Conservation (phyloP, 805 yeast species). For the Candida maltosa region DNA sequence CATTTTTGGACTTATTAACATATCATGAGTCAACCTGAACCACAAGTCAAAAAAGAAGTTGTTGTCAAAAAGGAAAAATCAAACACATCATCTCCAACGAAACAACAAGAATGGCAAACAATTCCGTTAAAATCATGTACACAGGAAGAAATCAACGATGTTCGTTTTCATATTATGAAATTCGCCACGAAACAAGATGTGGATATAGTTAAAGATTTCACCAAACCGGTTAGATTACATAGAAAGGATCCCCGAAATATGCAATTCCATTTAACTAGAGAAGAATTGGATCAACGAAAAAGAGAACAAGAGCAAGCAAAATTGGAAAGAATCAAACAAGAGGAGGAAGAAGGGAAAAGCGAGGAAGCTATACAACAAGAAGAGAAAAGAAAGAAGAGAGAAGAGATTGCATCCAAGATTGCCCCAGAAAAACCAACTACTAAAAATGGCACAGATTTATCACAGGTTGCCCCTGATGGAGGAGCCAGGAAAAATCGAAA, state of each 20-base stretch:
- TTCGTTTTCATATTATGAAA: conserved; percentile 76
- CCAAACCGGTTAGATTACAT: conserved; percentile 81
- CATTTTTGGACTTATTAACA: no score
- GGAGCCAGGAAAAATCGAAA: conserved; percentile 71
- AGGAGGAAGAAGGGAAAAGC: conserved; percentile 15
- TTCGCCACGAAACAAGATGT: conserved; percentile 73
- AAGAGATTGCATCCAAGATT: conserved; percentile 9
- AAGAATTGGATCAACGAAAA: conserved; percentile 62
- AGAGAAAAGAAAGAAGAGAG: conserved; percentile 5
- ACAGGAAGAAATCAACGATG: conserved; percentile 64
- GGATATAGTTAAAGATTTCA: conserved; percentile 69
- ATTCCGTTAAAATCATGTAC: conserved; percentile 72
- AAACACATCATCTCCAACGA: no score
- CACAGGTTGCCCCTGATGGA: conserved; percentile 90
- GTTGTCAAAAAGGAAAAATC: no score
- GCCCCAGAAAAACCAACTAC: neutral
- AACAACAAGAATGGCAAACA: conserved; percentile 46
- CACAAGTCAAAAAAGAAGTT: no score
- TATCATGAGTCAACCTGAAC: no score
- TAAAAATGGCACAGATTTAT: conserved; percentile 42
- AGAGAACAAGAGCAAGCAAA: conserved; percentile 27
- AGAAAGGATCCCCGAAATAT: conserved; percentile 90
- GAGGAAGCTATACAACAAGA: no score
- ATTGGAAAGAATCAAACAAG: conserved; percentile 17
- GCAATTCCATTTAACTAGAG: conserved; percentile 79